Conservation (phyloP, 106 monocot genomes). For the Ottelia alismoides region DNA sequence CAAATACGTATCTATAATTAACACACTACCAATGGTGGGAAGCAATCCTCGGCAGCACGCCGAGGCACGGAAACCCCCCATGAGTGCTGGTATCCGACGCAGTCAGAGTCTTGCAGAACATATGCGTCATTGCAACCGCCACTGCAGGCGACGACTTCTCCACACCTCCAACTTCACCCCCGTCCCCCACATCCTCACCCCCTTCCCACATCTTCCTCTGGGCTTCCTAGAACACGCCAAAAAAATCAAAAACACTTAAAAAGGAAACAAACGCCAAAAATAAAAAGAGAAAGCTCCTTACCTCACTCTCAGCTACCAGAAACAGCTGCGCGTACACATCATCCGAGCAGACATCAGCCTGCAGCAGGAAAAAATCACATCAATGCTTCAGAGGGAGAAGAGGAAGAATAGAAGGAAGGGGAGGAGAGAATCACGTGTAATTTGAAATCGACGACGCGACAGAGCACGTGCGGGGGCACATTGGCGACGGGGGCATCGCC, state of each 20-base stretch:
- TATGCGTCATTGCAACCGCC: too few relatives aligned
- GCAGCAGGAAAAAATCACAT: not conserved
- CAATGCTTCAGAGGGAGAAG: conserved; percentile 2
- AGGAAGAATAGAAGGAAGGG: not conserved
- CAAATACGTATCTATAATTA: too few relatives aligned
- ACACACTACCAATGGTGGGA: too few relatives aligned
- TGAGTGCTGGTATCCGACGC: too few relatives aligned
- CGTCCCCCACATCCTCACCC: conserved; percentile 2
- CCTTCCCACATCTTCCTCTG: conserved; percentile 3
- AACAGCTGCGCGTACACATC: conserved; percentile 26
- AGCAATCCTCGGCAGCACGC: too few relatives aligned
- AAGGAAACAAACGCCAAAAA: too few relatives aligned
- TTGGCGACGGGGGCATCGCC: not conserved
- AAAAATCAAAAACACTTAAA: too few relatives aligned
- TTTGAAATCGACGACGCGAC: too few relatives aligned
- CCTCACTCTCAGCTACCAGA: conserved; percentile 7
- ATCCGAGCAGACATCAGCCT: conserved; percentile 19
- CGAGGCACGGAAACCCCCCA: too few relatives aligned
- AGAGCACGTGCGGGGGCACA: conserved; percentile 15
- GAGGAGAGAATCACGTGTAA: conserved; percentile 1
- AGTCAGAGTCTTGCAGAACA: conserved; percentile 34
- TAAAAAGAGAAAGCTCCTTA: too few relatives aligned
- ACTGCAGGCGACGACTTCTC: conserved; percentile 1
- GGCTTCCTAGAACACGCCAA: too few relatives aligned
- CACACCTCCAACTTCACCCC: conserved; percentile 3